Conservation (phyloP, 2,329 filamentous ascomycete species). For the Aspergillus luchuensis region DNA sequence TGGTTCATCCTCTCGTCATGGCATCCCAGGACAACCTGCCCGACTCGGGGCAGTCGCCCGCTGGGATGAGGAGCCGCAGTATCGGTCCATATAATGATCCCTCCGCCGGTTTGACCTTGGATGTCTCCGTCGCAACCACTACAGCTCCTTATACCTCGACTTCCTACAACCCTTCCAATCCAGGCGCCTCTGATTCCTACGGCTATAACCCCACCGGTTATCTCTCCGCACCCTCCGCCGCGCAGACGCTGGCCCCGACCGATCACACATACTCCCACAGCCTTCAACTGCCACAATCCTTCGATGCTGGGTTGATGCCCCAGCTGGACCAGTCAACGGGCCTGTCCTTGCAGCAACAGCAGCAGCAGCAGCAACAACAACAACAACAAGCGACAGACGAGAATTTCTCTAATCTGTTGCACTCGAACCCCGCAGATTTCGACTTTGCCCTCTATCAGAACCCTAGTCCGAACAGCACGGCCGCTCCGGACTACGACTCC, state of each 20-base stretch:
- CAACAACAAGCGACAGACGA: slow-evolving; percentile 28
- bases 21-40: slow-evolving; percentile 36
- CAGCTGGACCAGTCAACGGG: slow-evolving; percentile 38
- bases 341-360: slow-evolving; percentile 27
- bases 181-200: slow-evolving; percentile 36
- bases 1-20: slow-evolving; percentile 29
- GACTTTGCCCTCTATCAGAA: slow-evolving; percentile 45
- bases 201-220: slow-evolving; percentile 39
- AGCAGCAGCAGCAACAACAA: slow-evolving; percentile 16
- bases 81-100: slow-evolving; percentile 46
- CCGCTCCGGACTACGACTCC: slow-evolving; percentile 40
- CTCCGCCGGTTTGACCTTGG: slow-evolving; percentile 36
- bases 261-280: slow-evolving; percentile 40
- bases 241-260: slow-evolving; percentile 34
- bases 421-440: slow-evolving; percentile 40
- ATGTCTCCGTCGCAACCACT: slow-evolving; percentile 38
- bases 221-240: slow-evolving; percentile 32
- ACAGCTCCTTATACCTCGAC: slow-evolving; percentile 36
- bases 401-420: slow-evolving; percentile 43
- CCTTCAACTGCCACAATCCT: slow-evolving; percentile 39
- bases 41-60: slow-evolving; percentile 41
- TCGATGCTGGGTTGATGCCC: slow-evolving; percentile 39
- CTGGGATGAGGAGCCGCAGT: slow-evolving; percentile 41
- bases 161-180: slow-evolving; percentile 28
- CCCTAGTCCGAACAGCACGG: slow-evolving; percentile 33